Conservation (phyloP, 1,139 yeast species). For the Yamadazyma triangularis region DNA sequence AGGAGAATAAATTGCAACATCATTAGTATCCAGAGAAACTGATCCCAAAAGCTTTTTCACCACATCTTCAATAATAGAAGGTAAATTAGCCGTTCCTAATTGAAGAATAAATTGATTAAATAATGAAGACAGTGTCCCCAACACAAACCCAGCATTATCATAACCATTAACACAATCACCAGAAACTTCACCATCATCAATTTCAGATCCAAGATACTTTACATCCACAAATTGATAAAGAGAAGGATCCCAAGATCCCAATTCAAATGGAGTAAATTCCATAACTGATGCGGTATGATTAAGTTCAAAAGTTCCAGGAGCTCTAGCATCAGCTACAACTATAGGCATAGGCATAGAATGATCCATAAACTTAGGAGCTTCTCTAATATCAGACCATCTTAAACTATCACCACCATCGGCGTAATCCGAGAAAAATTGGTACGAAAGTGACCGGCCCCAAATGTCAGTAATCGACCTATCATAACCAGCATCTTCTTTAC, state of each 20-base stretch:
- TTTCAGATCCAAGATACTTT: constrained; percentile 70
- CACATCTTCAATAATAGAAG: constrained; percentile 43
- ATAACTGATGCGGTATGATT: constrained; percentile 68
- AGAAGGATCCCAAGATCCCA: constrained; percentile 88
- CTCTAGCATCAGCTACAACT: constrained; percentile 72
- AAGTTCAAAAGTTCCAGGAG: constrained; percentile 56
- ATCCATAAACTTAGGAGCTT: constrained; percentile 47
- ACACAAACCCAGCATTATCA: constrained; percentile 78
- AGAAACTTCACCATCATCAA: constrained; percentile 51
- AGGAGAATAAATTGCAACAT: constrained; percentile 45
- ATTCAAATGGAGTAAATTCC: constrained; percentile 77
- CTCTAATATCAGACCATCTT: constrained; percentile 61
- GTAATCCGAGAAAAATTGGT: constrained; percentile 63
- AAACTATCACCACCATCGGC: constrained; percentile 58
- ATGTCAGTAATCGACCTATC: constrained; percentile 78
- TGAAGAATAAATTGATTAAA: constrained; percentile 73
- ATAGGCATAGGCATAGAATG: constrained; percentile 82
- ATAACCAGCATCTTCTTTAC: constrained; percentile 72
- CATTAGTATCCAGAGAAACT: constrained; percentile 39
- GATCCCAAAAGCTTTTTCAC: constrained; percentile 41
- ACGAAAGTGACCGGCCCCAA: constrained; percentile 86
- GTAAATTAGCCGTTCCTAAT: constrained; percentile 53
- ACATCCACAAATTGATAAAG: constrained; percentile 62
- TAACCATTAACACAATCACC: constrained; percentile 59
- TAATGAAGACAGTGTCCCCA: constrained; percentile 80